A percentile compares a stretch with the other conserved stretches of the same genome.
These are phyloP conservation scores for Neurospora africana DNA, from an alignment of 495 filamentous ascomycete species.

Conservation along the genomic window DNA sequence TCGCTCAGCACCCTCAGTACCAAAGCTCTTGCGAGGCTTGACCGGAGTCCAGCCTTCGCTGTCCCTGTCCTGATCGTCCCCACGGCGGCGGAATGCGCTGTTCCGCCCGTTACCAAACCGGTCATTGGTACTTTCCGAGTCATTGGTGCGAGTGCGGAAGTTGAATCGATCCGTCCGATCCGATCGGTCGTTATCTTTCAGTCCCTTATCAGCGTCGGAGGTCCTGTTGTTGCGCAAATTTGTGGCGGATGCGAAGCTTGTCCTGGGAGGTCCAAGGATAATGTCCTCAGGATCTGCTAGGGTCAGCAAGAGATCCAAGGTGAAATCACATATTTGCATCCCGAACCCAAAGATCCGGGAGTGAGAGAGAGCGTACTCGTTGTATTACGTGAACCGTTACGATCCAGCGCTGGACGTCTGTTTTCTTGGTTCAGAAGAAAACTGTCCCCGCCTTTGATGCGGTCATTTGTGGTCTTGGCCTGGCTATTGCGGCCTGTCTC, in stretches of 20 bases:
- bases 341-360: neutral
- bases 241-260: slow-evolving; percentile 74
- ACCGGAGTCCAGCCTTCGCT: slow-evolving; percentile 50
- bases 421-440: slow-evolving; percentile 35
- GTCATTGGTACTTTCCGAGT: slow-evolving; percentile 49
- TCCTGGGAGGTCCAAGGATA: slow-evolving; percentile 80
- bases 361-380: slow-evolving; percentile 22
- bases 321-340: neutral
- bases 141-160: slow-evolving; percentile 55
- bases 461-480: slow-evolving; percentile 31
- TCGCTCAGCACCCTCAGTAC: slow-evolving; percentile 50
- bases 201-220: slow-evolving; percentile 39
- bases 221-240: slow-evolving; percentile 34
- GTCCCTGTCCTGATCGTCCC: slow-evolving; percentile 46
- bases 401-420: slow-evolving; percentile 52
- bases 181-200: slow-evolving; percentile 41
- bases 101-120: slow-evolving; percentile 38
- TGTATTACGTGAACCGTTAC: slow-evolving; percentile 50
- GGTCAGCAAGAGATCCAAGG: slow-evolving; percentile 7
- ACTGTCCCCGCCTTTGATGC: slow-evolving; percentile 31
- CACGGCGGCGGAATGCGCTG: slow-evolving; percentile 37
- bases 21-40: slow-evolving; percentile 55
- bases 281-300: slow-evolving; percentile 61
- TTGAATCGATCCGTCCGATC: slow-evolving; percentile 59
- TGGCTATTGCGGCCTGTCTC: slow-evolving; percentile 31